Base-by-base conservation (phyloP, 805 yeast species). In the Wickerhamomyces bisporus region DNA sequence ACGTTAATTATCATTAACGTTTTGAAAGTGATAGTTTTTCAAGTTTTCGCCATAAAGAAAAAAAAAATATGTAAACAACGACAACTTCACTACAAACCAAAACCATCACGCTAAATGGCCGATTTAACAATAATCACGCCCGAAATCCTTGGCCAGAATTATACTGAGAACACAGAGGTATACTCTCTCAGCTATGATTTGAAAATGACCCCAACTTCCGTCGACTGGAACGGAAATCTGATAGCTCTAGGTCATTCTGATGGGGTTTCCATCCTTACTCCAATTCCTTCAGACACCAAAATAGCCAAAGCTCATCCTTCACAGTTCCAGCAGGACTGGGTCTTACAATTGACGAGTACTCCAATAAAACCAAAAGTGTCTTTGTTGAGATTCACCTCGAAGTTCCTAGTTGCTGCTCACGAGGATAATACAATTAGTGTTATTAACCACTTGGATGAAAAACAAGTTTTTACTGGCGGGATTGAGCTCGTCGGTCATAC, bases 161-260 rank as follows among this genome's bases (percentile, higher is more conserved):
- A 42, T 27, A 38, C 32, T 1, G 43, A 47, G 1, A 57, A 42
- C 17, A 15, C 29, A 2, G 57, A 55, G 12, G 56, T 47, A 0
- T 55, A 42, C 34, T 36, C 57, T 2, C 26, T 53, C 19, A 42
- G 48, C 9, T 54, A 55, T 29, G 52, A 49, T 21, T 37, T 55
- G 0, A 49, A 49, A 9, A 32, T 32, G 1, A 13, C 47, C 3
- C 48, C 45, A 13, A 35, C 43, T 11, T 35, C 42, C 2, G 30
- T 55, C 23, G 52, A 45, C 12, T 55, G 57, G 57, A 52, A 47
- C 31, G 57, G 53, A 3, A 35, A 41, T 4, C 14, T 49, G 10
- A 21, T 53, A 14, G 53, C 57, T 7, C 27, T 31, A 3, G 50
- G 53, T 1, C 50, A 47, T 34, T 45, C 40, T n/a, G n/a, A 43